These are phyloP conservation scores for Cordyceps tenuipes DNA, from an alignment of 2,329 filamentous ascomycete genomes.

Conservation along the genomic window DNA sequence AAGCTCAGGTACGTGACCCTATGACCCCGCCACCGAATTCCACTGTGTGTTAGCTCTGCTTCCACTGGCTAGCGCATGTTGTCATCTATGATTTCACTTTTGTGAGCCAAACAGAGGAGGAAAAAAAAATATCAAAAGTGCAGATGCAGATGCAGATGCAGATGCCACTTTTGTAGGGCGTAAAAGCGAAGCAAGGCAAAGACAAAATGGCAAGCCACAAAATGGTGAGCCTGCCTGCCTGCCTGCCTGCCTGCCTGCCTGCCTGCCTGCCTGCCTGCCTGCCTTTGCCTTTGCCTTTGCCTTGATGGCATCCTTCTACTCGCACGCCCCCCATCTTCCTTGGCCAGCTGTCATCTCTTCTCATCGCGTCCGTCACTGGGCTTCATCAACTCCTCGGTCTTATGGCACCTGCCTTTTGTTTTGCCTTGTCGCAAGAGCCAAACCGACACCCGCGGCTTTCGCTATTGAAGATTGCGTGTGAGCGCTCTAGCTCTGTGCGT, in stretches of 20 bases:
- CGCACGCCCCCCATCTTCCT: neutral
- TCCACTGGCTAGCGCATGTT: neutral
- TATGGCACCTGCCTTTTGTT: neutral
- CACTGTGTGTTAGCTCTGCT: too few species aligned
- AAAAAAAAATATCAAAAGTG: neutral
- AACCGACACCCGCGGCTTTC: neutral
- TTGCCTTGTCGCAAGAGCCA: neutral
- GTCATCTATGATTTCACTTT: neutral
- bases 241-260: too few species aligned
- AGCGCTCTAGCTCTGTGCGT: conserved; percentile 2
- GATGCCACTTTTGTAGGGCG: neutral
- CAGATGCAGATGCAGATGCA: neutral
- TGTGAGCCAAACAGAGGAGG: neutral
- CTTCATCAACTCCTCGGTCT: neutral
- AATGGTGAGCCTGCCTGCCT: neutral
- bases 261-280: neutral
- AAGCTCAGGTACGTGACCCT: too few species aligned
- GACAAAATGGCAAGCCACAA: neutral
- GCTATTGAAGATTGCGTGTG: neutral
- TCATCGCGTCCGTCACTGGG: neutral
- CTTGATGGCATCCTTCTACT: neutral
- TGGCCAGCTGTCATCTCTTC: neutral
- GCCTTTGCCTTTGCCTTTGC: too few species aligned
- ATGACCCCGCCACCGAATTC: too few species aligned
- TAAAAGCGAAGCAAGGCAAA: neutral